Conservation (phyloP, 2,329 filamentous ascomycete species). For the Ophiognomonia clavigignenti-juglandacearum region DNA sequence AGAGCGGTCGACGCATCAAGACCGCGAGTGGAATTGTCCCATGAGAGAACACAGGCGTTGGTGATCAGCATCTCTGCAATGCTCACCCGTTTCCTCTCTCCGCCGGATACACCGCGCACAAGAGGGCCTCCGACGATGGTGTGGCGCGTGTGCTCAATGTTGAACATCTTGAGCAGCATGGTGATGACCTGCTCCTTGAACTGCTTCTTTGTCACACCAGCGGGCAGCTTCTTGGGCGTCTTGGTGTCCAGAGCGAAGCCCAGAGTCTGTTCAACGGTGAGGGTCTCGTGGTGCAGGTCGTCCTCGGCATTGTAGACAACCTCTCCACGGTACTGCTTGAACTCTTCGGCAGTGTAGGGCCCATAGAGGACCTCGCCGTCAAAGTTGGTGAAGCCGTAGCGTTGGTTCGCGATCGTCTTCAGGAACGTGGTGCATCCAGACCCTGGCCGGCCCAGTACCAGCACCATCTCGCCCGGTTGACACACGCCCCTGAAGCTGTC, state of each 20-base stretch:
- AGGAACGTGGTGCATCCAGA: conserved; percentile 67
- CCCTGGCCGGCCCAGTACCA: conserved; percentile 75
- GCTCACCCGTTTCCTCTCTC: conserved; percentile 73
- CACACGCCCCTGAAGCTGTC: conserved; percentile 66
- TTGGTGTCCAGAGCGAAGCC: conserved; percentile 82
- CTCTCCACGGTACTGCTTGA: conserved; percentile 73
- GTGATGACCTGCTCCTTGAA: conserved; percentile 75
- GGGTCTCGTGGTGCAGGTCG: conserved; percentile 77
- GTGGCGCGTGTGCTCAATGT: conserved; percentile 81
- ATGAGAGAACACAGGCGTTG: conserved; percentile 65
- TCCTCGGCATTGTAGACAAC: conserved; percentile 84
- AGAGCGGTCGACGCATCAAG: conserved; percentile 52
- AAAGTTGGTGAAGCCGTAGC: conserved; percentile 49
- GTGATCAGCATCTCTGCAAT: conserved; percentile 82
- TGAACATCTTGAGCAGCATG: conserved; percentile 84
- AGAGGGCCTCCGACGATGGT: conserved; percentile 83
- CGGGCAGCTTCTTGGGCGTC: conserved; percentile 73
- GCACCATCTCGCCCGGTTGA: conserved; percentile 81
- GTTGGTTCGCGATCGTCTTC: conserved; percentile 64
- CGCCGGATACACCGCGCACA: conserved; percentile 74
- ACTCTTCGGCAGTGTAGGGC: conserved; percentile 65
- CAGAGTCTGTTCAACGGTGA: conserved; percentile 84
- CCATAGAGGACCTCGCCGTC: conserved; percentile 73
- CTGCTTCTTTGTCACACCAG: conserved; percentile 64
- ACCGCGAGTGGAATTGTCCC: conserved; percentile 60